Percentiles rank a stretch among this genome's conserved stretches.
Conservation (phyloP, 148 eudicot genomes). For the Silene uniflora region DNA sequence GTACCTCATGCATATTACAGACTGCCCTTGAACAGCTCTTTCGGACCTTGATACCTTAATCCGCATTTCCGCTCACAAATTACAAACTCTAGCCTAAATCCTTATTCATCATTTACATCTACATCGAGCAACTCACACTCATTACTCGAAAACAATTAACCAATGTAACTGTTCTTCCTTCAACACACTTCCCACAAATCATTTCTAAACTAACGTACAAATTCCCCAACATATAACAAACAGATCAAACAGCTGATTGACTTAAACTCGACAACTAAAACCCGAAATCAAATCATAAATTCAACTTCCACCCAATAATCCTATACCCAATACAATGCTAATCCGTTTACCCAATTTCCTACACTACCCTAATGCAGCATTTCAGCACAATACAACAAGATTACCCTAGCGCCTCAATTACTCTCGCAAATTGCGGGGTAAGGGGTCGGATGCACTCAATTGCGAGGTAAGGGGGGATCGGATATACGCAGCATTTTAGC, state of each 20-base stretch:
- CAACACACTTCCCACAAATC: background rate
- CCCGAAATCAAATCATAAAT: conserved; percentile 1
- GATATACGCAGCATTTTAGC: background rate
- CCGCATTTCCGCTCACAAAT: background rate
- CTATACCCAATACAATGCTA: conserved; percentile 6
- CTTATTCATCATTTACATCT: background rate
- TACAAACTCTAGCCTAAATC: background rate
- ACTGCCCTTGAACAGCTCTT: background rate
- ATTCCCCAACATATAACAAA: background rate
- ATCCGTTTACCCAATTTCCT: conserved; percentile 7
- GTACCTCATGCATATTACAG: background rate
- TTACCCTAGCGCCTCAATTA: background rate
- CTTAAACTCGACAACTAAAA: background rate
- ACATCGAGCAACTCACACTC: background rate
- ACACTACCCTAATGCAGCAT: background rate
- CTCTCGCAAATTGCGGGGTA: background rate
- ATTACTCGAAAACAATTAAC: too few relatives aligned
- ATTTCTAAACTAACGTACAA: background rate
- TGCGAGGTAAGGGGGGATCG: background rate
- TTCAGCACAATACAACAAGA: background rate
- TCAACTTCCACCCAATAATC: background rate
- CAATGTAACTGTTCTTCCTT: too few relatives aligned
- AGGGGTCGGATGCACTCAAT: background rate
- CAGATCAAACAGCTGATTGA: background rate
- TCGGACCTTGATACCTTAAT: background rate